Evolutionary conservation across 257 asterid genomes (phyloP), one percentile per base, ranked within the genome.

Genomic region (Penstemon barbatus): DNA sequence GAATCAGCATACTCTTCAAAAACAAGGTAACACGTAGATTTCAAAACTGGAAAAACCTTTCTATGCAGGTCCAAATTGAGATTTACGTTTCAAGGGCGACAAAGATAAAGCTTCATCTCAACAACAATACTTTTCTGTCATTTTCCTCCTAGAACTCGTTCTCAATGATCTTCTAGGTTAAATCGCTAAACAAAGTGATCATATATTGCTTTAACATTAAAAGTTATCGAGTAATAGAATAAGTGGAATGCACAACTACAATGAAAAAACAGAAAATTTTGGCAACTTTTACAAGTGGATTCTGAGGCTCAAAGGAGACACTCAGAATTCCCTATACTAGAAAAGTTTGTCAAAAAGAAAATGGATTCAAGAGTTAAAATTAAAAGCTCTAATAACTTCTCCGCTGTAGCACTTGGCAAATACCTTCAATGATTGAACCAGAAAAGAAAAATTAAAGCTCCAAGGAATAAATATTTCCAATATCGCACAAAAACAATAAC

Each of bases 1-100:
- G 53, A 48, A 45, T 33, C 65, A 56, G 6, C 15, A 38, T 9
- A 37, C 48, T 40, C 33, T 40, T 38, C 46, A 46, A 7, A 7
- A 3, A 46, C 52, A 8, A 68, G 49, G 42, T 45, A 42, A 39
- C 68, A 25, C 18, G 41, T 8, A 46, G 65, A 71, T n/a, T 38
- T 40, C 41, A 52, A 4, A 60, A 48, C 9, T 25, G 33, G 33
- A 25, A 25, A 25, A 25, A 25, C 33, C 33, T 25, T 25, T 25
- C 2, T 25, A 0, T 25, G 33, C 33, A 25, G 33, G 33, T 25
- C 33, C 33, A 25, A 25, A 25, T 25, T 25, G 33, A 25, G 33
- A 25, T 25, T 25, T 25, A 25, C 33, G 33, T 25, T 25, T 25
- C 33, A 25, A 25, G 33, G 33, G 33, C 33, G 33, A 25, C 33